phyloP scores from a whole-genome alignment of 2,329 filamentous ascomycete species.

The Nannizziopsis arthrosporioides region DNA sequence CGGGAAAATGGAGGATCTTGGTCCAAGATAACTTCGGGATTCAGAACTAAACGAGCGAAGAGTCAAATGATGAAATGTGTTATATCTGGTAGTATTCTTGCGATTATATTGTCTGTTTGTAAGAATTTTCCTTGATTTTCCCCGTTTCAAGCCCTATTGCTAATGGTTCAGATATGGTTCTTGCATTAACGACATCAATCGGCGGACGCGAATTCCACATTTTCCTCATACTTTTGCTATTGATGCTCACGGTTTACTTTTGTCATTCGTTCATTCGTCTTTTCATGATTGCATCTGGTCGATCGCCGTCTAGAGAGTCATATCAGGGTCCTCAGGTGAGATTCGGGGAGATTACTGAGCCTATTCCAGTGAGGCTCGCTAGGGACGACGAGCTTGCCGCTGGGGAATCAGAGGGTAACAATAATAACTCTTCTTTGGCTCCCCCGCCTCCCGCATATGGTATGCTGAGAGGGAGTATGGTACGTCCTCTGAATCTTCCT shows the following conservation, averaged over 20 bases:
- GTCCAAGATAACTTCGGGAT: conserved; percentile 15
- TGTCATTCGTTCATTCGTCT: conserved; percentile 65
- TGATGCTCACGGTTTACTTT: conserved; percentile 66
- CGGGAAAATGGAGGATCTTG: conserved; percentile 1
- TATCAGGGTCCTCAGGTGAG: conserved; percentile 42
- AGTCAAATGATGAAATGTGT: conserved; percentile 48
- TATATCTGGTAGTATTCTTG: conserved; percentile 53
- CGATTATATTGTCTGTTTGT: conserved; percentile 54
- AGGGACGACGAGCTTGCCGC: conserved; percentile 57
- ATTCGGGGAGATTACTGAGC: conserved; percentile 58
- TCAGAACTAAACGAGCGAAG: conserved; percentile 16
- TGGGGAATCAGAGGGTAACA: conserved; percentile 39
- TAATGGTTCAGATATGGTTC: conserved; percentile 51
- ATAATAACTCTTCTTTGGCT: conserved; percentile 29
- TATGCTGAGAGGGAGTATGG: conserved; percentile 69
- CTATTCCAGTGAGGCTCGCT: conserved; percentile 65
- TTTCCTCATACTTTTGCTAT: conserved; percentile 64
- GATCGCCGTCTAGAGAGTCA: conserved; percentile 27
- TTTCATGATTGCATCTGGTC: conserved; percentile 49
- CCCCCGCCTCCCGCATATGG: conserved; percentile 72
- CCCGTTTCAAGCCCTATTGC: not conserved
- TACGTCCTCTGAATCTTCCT: conserved; percentile 37
- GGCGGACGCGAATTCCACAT: conserved; percentile 63
- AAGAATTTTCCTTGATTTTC: conserved; percentile 29
- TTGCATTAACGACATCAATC: conserved; percentile 55